These are phyloP conservation scores for Penicillium sp. DNA, from an alignment of 2,329 filamentous ascomycete genomes.

Conservation along the genomic window DNA sequence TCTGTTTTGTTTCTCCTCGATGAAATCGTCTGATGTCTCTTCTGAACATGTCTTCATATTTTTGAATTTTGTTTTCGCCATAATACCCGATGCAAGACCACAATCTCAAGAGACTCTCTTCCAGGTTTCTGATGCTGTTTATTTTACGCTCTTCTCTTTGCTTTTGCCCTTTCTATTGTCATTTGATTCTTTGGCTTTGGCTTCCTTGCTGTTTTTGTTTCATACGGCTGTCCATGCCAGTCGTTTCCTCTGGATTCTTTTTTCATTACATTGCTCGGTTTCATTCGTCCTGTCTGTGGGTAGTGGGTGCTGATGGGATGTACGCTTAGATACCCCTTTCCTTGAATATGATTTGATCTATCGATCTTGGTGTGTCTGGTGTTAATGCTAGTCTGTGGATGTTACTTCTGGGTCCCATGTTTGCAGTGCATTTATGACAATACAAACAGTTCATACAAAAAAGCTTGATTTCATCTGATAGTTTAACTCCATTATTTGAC, in stretches of 20 bases:
- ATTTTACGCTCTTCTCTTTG: slow-evolving; percentile 13
- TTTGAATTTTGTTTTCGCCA: background rate
- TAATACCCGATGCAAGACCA: background rate
- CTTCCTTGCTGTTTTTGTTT: background rate
- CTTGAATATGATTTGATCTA: slow-evolving; percentile 20
- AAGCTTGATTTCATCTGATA: too few relatives aligned
- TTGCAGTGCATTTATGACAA: too few relatives aligned
- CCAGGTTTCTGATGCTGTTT: background rate
- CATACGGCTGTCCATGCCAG: background rate
- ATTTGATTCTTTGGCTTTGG: slow-evolving; percentile 4
- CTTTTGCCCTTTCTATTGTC: slow-evolving; percentile 6
- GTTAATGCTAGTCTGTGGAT: background rate
- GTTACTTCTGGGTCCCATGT: too few relatives aligned
- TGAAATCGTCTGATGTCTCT: background rate
- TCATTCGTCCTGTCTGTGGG: background rate
- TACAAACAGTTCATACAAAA: too few relatives aligned
- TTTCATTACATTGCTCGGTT: background rate
- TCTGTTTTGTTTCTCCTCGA: background rate
- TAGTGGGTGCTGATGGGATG: slow-evolving; percentile 21
- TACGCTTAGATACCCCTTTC: slow-evolving; percentile 38
- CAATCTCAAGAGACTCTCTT: background rate
- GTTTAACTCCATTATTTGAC: too few relatives aligned
- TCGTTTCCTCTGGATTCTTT: background rate
- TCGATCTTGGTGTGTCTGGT: background rate
- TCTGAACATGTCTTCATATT: slow-evolving; percentile 10